Conservation (phyloP, 2,329 filamentous ascomycete genomes). For the Coleophoma eucalyptorum region DNA sequence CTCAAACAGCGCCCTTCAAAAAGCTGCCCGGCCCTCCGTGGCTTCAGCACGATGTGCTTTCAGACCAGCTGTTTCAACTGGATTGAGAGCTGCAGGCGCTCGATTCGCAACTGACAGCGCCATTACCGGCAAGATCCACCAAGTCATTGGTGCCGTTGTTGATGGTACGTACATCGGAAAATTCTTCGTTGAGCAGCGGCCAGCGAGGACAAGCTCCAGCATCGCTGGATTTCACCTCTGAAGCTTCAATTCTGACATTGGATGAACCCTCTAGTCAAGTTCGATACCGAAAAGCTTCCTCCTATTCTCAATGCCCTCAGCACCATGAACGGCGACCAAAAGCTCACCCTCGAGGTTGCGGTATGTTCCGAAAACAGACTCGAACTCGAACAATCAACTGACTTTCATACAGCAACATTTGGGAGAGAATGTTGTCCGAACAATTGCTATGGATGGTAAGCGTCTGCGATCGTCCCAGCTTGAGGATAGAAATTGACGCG, state of each 20-base stretch:
- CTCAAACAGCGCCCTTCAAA: constrained; percentile 58
- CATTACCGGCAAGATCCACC: constrained; percentile 65
- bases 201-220: constrained; percentile 20
- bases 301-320: constrained; percentile 96
- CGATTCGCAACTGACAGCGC: constrained; percentile 52
- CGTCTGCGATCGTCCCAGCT: constrained; percentile 13
- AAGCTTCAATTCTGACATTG: too few relatives aligned
- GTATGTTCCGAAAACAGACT: constrained; percentile 51
- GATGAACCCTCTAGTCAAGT: constrained; percentile 69
- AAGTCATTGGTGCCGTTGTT: constrained; percentile 98
- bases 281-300: constrained; percentile 89
- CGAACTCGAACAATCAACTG: constrained; percentile 23
- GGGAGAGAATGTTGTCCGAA: constrained; percentile 97
- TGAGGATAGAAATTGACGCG: constrained; percentile 18
- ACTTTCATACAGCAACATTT: constrained; percentile 81
- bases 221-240: too few relatives aligned
- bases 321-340: constrained; percentile 87
- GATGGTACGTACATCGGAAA: constrained; percentile 69
- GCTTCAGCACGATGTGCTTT: constrained; percentile 54
- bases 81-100: constrained; percentile 46
- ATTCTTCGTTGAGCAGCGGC: constrained; percentile 18
- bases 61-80: constrained; percentile 53
- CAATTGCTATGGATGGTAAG: constrained; percentile 99
- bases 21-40: constrained; percentile 59
- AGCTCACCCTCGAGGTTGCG: constrained; percentile 93